These are phyloP conservation scores for Botrytis galanthina DNA, from an alignment of 2,329 filamentous ascomycete species.

Conservation along the genomic window DNA sequence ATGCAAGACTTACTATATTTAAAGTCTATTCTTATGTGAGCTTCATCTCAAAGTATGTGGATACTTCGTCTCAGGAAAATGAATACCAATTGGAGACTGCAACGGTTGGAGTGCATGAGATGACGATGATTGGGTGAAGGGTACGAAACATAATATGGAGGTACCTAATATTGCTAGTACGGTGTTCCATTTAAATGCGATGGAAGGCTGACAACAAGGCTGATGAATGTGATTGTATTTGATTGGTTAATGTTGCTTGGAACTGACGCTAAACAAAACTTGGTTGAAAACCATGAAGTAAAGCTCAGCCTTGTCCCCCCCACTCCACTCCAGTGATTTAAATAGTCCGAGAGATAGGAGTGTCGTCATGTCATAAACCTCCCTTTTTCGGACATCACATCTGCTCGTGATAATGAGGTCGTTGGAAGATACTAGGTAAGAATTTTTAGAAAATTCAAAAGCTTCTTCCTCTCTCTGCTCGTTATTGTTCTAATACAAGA, in stretches of 20 bases:
- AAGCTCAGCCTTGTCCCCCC: not conserved
- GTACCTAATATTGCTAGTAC: no score
- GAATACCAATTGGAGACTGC: not conserved
- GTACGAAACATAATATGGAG: not conserved
- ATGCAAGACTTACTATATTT: slow-evolving; percentile 1
- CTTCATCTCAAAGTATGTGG: not conserved
- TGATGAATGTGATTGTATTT: not conserved
- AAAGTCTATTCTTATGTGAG: not conserved
- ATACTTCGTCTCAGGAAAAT: not conserved
- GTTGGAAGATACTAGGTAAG: slow-evolving; percentile 53
- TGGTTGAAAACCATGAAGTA: not conserved
- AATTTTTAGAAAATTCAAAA: not conserved
- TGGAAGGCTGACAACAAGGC: not conserved
- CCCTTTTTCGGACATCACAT: not conserved
- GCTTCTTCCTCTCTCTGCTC: not conserved
- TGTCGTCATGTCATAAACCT: not conserved
- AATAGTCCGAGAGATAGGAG: not conserved
- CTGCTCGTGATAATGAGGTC: slow-evolving; percentile 50
- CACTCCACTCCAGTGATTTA: not conserved
- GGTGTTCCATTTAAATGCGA: not conserved
- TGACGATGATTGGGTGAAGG: not conserved
- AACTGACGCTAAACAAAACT: not conserved
- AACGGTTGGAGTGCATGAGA: not conserved
- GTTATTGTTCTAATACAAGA: slow-evolving; percentile 25
- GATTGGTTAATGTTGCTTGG: not conserved